Conservation (phyloP, 495 filamentous ascomycete genomes). For the Talaromyces stipitatus region DNA sequence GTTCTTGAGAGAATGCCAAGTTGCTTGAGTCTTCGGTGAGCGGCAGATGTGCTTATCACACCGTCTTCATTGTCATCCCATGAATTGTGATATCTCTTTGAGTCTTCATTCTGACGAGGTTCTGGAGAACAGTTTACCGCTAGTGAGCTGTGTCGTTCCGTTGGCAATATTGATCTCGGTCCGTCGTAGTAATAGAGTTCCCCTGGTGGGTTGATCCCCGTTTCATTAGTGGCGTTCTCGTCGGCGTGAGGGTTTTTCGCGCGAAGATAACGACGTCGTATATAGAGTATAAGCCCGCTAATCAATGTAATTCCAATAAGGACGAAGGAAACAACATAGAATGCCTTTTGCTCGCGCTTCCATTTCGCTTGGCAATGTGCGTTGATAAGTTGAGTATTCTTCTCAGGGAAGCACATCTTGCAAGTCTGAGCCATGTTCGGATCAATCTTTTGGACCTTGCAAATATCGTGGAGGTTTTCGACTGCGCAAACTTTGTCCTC, state of each 20-base stretch:
- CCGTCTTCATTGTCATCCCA: slow-evolving; percentile 3
- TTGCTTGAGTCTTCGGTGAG: slow-evolving; percentile 1
- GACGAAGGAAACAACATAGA: slow-evolving; percentile 3
- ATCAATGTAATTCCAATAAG: background rate
- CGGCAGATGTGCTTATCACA: background rate
- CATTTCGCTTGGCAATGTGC: slow-evolving; percentile 7
- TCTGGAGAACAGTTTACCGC: background rate
- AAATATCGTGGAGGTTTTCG: background rate
- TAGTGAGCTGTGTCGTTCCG: background rate
- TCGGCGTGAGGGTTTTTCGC: background rate
- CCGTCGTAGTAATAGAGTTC: slow-evolving; percentile 6
- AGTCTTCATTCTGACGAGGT: background rate
- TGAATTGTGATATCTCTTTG: background rate
- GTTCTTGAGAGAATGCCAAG: slow-evolving; percentile 3
- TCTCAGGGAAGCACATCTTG: slow-evolving; percentile 7
- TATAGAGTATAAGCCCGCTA: background rate
- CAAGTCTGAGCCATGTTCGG: background rate
- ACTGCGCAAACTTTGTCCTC: background rate
- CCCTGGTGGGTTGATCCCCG: background rate
- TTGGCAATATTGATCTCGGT: background rate
- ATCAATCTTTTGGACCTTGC: background rate
- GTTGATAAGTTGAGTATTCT: slow-evolving; percentile 1
- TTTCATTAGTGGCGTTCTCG: background rate
- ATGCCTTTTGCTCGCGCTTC: slow-evolving; percentile 2
- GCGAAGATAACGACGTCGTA: slow-evolving; percentile 3